A percentile compares a stretch with the other conserved stretches of the same genome.
Evolutionary conservation across 805 yeast genomes (phyloP).

Genomic region (Wickerhamomyces kurtzmanii): DNA sequence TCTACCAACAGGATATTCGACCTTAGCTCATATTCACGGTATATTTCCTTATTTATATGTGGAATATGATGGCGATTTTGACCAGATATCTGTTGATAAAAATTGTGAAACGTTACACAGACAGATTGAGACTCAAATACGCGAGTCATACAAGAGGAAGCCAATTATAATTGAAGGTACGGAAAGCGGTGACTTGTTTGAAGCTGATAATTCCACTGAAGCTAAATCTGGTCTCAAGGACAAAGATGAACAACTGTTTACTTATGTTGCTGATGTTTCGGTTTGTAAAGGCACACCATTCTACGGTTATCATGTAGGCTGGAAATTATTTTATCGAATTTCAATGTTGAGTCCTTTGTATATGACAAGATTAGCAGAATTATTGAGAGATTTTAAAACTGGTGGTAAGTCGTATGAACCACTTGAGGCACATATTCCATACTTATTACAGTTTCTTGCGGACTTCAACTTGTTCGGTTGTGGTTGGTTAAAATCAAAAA

Average conservation of each 20-base stretch:
- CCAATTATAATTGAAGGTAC: conserved; percentile 2
- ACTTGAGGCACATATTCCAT: conserved; percentile 79
- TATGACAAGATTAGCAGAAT: conserved; percentile 41
- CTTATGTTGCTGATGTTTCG: conserved; percentile 48
- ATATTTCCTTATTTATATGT: conserved; percentile 74
- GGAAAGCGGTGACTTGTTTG: conserved; percentile 5
- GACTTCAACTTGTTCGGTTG: conserved; percentile 85
- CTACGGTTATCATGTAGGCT: conserved; percentile 73
- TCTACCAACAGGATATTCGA: conserved; percentile 47
- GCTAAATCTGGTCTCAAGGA: conserved; percentile 1
- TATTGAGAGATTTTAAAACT: conserved; percentile 33
- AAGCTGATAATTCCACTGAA: conserved; percentile 1
- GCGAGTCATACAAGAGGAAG: conserved; percentile 25
- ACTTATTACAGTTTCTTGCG: conserved; percentile 60
- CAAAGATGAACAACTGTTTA: conserved; percentile 12
- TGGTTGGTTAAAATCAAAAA: conserved; percentile 51
- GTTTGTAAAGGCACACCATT: conserved; percentile 71
- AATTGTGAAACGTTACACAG: conserved; percentile 29
- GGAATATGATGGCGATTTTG: conserved; percentile 37
- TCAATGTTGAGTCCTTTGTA: conserved; percentile 55
- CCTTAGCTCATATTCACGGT: conserved; percentile 71
- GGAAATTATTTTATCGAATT: conserved; percentile 58
- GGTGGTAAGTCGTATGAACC: conserved; percentile 32
- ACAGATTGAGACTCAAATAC: conserved; percentile 34
- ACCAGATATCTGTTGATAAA: conserved; percentile 15